Conservation (phyloP, 1,284 basidiomycete species). For the Pulchroboletus neoregius region DNA sequence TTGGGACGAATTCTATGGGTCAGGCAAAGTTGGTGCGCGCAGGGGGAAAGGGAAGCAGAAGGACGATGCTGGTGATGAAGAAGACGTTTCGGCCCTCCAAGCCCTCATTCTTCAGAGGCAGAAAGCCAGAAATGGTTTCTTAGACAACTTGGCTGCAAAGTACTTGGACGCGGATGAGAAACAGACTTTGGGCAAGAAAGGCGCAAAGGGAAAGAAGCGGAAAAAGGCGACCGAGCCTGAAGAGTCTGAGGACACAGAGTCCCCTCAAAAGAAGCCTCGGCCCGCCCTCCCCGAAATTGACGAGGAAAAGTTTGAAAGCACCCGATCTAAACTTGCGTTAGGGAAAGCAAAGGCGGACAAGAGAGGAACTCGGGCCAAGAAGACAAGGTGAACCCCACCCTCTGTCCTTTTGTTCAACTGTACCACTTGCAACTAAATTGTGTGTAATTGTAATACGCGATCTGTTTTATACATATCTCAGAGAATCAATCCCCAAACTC, state of each 20-base stretch:
- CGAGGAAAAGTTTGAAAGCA: slow-evolving; percentile 63
- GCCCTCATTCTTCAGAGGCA: slow-evolving; percentile 80
- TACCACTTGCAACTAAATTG: neutral
- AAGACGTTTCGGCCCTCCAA: slow-evolving; percentile 68
- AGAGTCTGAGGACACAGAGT: slow-evolving; percentile 38
- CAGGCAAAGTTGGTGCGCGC: slow-evolving; percentile 64
- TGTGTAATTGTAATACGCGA: slow-evolving; percentile 9
- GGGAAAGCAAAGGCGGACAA: slow-evolving; percentile 39
- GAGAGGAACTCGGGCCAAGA: slow-evolving; percentile 33
- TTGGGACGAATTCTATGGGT: slow-evolving; percentile 93
- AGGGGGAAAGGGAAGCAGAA: slow-evolving; percentile 58
- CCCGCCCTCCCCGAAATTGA: slow-evolving; percentile 50
- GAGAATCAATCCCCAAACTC: slow-evolving; percentile 81
- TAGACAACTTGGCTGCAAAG: slow-evolving; percentile 80
- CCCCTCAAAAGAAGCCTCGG: slow-evolving; percentile 49
- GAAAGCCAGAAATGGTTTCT: slow-evolving; percentile 66
- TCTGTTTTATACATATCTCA: slow-evolving; percentile 60
- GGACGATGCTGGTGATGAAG: slow-evolving; percentile 46
- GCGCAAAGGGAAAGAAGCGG: slow-evolving; percentile 56
- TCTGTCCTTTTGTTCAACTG: neutral
- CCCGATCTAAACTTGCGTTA: slow-evolving; percentile 61
- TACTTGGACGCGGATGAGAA: slow-evolving; percentile 53
- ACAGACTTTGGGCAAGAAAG: slow-evolving; percentile 35
- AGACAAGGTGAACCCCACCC: slow-evolving; percentile 24
- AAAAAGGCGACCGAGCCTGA: slow-evolving; percentile 30